Base-by-base conservation (phyloP, 1,284 basidiomycete species). In the Omphalotus olearius region DNA sequence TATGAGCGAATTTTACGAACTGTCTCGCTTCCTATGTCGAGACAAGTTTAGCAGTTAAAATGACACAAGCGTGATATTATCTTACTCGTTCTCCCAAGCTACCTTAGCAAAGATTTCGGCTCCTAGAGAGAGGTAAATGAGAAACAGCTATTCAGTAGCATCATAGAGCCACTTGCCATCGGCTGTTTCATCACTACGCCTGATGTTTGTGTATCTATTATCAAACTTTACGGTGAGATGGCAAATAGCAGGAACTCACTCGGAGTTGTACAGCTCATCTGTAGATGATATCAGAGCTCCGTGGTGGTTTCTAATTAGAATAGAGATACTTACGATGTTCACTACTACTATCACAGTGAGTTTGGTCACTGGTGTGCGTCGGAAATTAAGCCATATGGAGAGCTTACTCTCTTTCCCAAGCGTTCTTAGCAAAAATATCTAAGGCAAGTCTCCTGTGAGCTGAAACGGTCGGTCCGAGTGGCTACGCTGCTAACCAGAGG, bases 371-470 rank as follows among this genome's bases (percentile, higher is more conserved):
- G n/a, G n/a, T n/a, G n/a, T n/a, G n/a, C n/a, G n/a, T n/a, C n/a
- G 5, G 23, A 23, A 23, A 33, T 33, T 33, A 23, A 4, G 23
- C n/a, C 3, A 11, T 17, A 16, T 45, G 14, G 11, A 30, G 13
- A n/a, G 17, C 48, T 47, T 28, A 52, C 50, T 45, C 47, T 23
- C 23, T 23, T 17, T 56, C 54, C 54, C 54, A 56, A 25, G 47
- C 54, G 23, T 20, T 18, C 26, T 45, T 38, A 20, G 50, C 50
- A 18, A 51, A 51, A 18, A 51, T 51, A 20, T 36, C 23, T 16
- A 37, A 37, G 14, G 33, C 13, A 5, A 37, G 9, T 5, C 35
- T n/a, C 4, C 9, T 16, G 45, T 33, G 4, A 11, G 17, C 33
- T 10, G 17, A 42, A n/a, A n/a, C n/a, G 6, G 16, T 16, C 16